Evolutionary conservation across 2,329 filamentous ascomycete genomes (phyloP).

Genomic region (Aspergillus pseudoglaucus): DNA sequence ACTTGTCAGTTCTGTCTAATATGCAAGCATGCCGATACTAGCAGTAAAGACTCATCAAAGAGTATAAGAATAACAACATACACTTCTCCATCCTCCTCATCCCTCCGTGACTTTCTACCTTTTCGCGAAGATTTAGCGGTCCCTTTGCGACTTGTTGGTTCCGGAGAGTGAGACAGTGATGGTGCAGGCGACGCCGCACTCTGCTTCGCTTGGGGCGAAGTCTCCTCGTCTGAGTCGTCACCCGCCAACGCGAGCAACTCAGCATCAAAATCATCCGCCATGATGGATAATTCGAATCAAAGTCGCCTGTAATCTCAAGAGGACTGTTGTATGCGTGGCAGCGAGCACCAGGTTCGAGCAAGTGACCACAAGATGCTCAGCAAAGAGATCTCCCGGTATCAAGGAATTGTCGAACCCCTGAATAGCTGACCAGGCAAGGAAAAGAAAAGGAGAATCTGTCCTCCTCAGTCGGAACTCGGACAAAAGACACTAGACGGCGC

Average conservation of each 20-base stretch:
- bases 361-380: neutral
- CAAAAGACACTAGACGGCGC: neutral
- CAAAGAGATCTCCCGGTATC: neutral
- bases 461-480: neutral
- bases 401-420: conserved; percentile 6
- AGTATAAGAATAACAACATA: conserved; percentile 47
- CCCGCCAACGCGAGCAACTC: conserved; percentile 90
- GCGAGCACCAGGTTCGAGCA: neutral
- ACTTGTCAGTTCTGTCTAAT: conserved; percentile 7
- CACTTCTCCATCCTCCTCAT: conserved; percentile 78
- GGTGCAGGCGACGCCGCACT: conserved; percentile 48
- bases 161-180: conserved; percentile 45
- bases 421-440: neutral
- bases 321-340: neutral
- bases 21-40: neutral
- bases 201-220: conserved; percentile 50
- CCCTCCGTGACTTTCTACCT: conserved; percentile 47
- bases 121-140: conserved; percentile 32
- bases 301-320: conserved; percentile 8
- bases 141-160: conserved; percentile 44
- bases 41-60: conserved; percentile 4
- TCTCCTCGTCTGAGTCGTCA: conserved; percentile 50
- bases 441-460: neutral
- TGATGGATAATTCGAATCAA: conserved; percentile 37
- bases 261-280: conserved; percentile 80